phyloP scores from a whole-genome alignment of 179 eudicot species.

The Camellia oleifera region DNA sequence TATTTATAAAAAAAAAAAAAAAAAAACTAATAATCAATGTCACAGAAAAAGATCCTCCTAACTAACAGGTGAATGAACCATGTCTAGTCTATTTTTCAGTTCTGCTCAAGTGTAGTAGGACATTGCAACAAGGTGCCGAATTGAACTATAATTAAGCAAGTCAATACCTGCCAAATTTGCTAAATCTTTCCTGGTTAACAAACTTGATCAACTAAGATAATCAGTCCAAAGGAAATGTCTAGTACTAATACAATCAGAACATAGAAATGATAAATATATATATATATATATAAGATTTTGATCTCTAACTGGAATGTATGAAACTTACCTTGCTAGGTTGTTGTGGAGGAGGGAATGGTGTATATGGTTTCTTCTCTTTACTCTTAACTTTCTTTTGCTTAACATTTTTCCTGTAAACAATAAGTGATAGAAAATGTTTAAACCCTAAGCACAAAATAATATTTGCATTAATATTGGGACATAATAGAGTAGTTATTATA shows the following conservation, averaged over 20 bases:
- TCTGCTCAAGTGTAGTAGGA: not conserved
- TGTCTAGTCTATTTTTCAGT: not conserved
- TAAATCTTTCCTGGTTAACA: not conserved
- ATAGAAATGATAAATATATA: not conserved
- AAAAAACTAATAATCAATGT: not conserved
- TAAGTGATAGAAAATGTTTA: not conserved
- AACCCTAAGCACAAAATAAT: not conserved
- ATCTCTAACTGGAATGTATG: not conserved
- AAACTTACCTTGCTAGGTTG: constrained; percentile 79
- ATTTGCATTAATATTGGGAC: not conserved
- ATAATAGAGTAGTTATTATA: constrained; percentile 26
- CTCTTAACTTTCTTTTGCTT: constrained; percentile 81
- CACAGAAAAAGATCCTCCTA: not conserved
- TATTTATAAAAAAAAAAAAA: not conserved
- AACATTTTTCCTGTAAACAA: constrained; percentile 74
- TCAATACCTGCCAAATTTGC: not conserved
- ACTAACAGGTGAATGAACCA: not conserved
- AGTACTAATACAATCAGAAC: not conserved
- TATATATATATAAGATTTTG: not conserved
- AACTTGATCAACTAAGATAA: not conserved
- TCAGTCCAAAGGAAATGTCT: not conserved
- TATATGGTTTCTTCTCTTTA: constrained; percentile 82
- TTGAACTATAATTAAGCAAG: not conserved
- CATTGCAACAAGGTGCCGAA: not conserved
- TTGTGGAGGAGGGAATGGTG: constrained; percentile 96